A percentile compares a stretch with the other conserved stretches of the same genome.
phyloP scores from a whole-genome alignment of 192 early-diverging fungal species.

The Coemansia sp. region DNA sequence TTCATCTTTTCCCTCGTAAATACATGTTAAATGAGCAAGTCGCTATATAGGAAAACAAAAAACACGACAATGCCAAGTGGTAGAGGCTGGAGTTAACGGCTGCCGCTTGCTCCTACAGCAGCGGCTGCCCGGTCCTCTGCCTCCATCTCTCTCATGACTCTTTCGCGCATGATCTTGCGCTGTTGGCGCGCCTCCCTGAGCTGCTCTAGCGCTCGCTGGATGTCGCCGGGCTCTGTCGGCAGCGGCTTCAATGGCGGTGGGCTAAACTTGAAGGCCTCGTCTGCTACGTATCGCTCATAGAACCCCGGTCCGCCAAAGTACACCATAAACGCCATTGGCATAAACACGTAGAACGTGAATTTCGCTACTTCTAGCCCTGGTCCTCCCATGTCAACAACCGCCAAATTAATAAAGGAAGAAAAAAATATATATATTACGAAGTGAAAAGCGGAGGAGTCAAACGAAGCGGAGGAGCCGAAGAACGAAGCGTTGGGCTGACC shows the following conservation, averaged over 20 bases:
- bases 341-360: conserved; percentile 56
- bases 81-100: background rate
- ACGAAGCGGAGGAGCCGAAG: background rate
- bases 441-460: conserved; percentile 1
- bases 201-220: conserved; percentile 14
- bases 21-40: background rate
- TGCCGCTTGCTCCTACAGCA: background rate
- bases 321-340: conserved; percentile 56
- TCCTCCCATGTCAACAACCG: conserved; percentile 53
- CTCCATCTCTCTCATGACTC: conserved; percentile 16
- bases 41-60: too few species aligned
- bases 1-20: background rate
- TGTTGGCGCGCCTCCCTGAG: conserved; percentile 15
- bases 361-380: conserved; percentile 53
- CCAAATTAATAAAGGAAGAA: background rate
- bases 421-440: conserved; percentile 3
- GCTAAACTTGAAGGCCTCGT: conserved; percentile 44
- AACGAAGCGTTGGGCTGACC: background rate
- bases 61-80: too few species aligned
- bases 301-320: conserved; percentile 57
- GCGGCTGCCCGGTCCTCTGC: background rate
- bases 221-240: conserved; percentile 35
- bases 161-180: conserved; percentile 30
- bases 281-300: conserved; percentile 53
- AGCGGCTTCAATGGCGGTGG: conserved; percentile 38